These are phyloP conservation scores for Lanmaoa pseudosensibilis DNA, from an alignment of 768 basidiomycete species.

Conservation along the genomic window DNA sequence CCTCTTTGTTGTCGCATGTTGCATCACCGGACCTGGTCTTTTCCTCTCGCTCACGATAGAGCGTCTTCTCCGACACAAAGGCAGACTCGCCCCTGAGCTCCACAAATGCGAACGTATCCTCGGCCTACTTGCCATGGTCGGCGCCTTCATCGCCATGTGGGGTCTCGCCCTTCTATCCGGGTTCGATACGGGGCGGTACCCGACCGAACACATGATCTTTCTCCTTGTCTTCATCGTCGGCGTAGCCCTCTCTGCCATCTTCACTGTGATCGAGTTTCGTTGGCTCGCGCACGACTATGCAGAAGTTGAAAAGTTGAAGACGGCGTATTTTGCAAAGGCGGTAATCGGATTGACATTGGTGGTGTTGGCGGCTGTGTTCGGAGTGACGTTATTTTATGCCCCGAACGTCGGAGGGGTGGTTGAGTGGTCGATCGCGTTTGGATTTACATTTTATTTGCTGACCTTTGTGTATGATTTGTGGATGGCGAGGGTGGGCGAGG, in stretches of 20 bases:
- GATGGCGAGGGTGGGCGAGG: conserved; percentile 40
- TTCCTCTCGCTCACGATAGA: conserved; percentile 60
- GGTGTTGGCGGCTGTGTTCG: conserved; percentile 63
- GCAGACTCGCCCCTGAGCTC: conserved; percentile 64
- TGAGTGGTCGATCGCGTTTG: conserved; percentile 74
- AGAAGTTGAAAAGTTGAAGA: conserved; percentile 44
- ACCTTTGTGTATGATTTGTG: conserved; percentile 75
- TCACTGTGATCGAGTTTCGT: conserved; percentile 68
- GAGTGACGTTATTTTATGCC: conserved; percentile 45
- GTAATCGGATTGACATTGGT: conserved; percentile 60
- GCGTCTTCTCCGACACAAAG: conserved; percentile 63
- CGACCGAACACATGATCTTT: conserved; percentile 54
- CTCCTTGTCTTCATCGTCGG: conserved; percentile 74
- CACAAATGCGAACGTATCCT: conserved; percentile 56
- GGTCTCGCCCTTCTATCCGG: conserved; percentile 71
- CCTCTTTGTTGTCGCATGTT: conserved; percentile 66
- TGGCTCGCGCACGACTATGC: conserved; percentile 63
- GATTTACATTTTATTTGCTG: conserved; percentile 70
- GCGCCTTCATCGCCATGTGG: conserved; percentile 58
- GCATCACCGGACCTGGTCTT: conserved; percentile 62
- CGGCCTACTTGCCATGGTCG: conserved; percentile 55
- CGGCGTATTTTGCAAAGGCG: conserved; percentile 62
- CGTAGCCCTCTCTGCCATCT: conserved; percentile 69
- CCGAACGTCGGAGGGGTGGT: conserved; percentile 59
- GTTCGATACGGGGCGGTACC: conserved; percentile 63